Percentiles rank a stretch among this genome's conserved stretches.
phyloP scores from a whole-genome alignment of 176 grass and related monocot species.

The Panicum miliaceum region DNA sequence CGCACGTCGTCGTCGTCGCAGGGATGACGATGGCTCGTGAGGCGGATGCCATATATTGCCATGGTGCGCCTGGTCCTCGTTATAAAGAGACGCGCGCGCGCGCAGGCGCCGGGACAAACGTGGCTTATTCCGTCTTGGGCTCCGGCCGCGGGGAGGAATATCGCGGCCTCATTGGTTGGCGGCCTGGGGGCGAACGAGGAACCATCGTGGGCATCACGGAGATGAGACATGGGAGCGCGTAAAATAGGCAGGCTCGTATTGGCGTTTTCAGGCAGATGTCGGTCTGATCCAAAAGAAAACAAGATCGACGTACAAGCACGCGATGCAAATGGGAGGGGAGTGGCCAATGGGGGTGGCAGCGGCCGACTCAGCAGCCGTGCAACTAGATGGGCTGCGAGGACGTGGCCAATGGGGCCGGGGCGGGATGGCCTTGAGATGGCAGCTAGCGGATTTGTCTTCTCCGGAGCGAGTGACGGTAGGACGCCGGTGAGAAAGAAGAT shows the following conservation, averaged over 20 bases:
- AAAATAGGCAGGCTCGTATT: neutral
- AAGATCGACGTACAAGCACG: no score
- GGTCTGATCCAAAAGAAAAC: neutral
- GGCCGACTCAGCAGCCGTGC: no score
- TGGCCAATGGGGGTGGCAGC: no score
- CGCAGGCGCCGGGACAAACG: conserved; percentile 1
- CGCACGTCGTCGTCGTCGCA: neutral
- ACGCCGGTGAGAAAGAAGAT: no score
- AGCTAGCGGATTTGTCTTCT: no score
- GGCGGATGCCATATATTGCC: no score
- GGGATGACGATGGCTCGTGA: no score
- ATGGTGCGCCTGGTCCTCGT: neutral
- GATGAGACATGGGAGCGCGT: neutral
- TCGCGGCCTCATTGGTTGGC: neutral
- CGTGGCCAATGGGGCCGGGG: no score
- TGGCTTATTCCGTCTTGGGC: neutral
- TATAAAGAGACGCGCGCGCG: conserved; percentile 1
- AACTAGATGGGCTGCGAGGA: no score
- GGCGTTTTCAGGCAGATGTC: neutral
- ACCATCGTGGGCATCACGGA: neutral
- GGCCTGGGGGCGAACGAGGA: neutral
- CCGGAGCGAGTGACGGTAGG: no score
- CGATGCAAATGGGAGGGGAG: no score
- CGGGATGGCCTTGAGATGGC: no score
- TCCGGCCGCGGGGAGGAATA: neutral